Percentiles rank a stretch among this genome's conserved stretches.
These are phyloP conservation scores for Hyaloscypha hepaticicola DNA, from an alignment of 495 filamentous ascomycete genomes.

Conservation along the genomic window DNA sequence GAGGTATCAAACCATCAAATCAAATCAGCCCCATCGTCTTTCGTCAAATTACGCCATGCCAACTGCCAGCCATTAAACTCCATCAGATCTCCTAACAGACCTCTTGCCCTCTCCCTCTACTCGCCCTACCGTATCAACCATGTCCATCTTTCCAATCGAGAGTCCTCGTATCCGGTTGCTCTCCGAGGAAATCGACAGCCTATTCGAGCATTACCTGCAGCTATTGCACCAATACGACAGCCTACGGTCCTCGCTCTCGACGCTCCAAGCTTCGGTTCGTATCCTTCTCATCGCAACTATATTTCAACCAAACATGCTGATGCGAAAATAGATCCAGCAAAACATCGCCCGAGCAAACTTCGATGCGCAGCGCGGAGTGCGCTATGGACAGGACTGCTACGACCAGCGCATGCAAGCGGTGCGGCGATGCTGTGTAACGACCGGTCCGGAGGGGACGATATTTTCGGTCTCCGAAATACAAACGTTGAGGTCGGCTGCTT, in stretches of 20 bases:
- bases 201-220: slow-evolving; percentile 67
- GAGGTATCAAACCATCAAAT: background rate
- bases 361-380: slow-evolving; percentile 57
- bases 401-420: slow-evolving; percentile 71
- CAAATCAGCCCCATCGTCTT: background rate
- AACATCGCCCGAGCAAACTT: slow-evolving; percentile 72
- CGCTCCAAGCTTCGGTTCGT: slow-evolving; percentile 56
- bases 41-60: background rate
- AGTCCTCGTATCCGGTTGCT: background rate
- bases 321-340: slow-evolving; percentile 37
- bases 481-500: slow-evolving; percentile 9
- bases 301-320: background rate
- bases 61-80: background rate
- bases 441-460: slow-evolving; percentile 25
- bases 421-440: slow-evolving; percentile 36
- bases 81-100: background rate
- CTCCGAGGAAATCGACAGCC: slow-evolving; percentile 53
- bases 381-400: slow-evolving; percentile 67
- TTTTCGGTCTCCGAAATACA: background rate
- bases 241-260: slow-evolving; percentile 53
- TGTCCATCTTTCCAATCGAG: background rate
- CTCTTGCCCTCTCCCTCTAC: background rate
- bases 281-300: background rate
- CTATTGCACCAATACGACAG: slow-evolving; percentile 70
- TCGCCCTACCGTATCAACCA: background rate